Evolutionary conservation across 768 basidiomycete genomes (phyloP).

Genomic region (Podaxis sp.): DNA sequence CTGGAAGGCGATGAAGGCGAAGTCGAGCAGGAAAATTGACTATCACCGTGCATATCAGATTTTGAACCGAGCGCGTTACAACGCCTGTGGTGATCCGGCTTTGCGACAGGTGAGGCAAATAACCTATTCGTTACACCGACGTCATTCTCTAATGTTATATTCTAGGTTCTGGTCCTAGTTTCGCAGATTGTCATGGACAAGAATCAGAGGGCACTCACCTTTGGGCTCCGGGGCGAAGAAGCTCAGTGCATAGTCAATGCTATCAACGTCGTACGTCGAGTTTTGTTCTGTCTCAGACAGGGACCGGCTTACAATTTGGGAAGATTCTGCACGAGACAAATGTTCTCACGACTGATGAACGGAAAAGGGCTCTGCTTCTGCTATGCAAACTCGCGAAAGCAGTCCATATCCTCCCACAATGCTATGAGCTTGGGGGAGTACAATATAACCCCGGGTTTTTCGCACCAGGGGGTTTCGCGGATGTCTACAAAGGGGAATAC

Average conservation of each 20-base stretch:
- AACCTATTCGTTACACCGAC: no score
- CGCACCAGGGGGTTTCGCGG: conserved; percentile 1
- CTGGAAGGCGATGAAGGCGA: background rate
- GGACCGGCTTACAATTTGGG: background rate
- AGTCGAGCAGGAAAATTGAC: background rate
- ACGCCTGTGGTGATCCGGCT: background rate
- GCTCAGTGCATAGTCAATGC: background rate
- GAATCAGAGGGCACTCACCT: no score
- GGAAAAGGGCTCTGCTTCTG: background rate
- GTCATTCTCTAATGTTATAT: no score
- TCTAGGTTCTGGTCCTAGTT: no score
- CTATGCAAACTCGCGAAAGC: conserved; percentile 2
- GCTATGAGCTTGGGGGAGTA: background rate
- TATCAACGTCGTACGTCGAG: background rate
- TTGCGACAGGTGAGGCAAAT: no score
- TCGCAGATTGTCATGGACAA: no score
- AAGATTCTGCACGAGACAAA: background rate
- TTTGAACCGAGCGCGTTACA: background rate
- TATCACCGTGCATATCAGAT: background rate
- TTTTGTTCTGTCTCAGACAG: background rate
- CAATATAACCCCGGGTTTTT: background rate
- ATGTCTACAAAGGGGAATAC: background rate
- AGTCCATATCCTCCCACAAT: background rate
- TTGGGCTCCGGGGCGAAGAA: background rate
- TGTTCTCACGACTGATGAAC: background rate